Base-by-base conservation (phyloP, 192 early-diverging fungal species). In the Mortierella alpina region DNA sequence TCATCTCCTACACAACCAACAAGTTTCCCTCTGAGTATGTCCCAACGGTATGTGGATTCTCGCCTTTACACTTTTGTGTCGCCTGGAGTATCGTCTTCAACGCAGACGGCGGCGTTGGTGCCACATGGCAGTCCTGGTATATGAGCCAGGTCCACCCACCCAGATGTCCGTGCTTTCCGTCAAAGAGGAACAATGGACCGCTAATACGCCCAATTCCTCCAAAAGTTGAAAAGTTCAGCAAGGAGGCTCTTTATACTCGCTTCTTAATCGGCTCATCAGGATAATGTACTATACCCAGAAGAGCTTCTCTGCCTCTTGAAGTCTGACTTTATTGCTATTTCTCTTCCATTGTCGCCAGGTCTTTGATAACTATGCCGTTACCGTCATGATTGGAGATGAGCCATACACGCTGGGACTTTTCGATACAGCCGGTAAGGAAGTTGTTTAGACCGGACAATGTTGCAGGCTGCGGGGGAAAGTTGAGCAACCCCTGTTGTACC, bases 351-450 rank as follows among this genome's bases (percentile, higher is more conserved):
- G 31, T 18, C 7, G 6, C 18, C 78, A 92, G 88, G 92, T 94
- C 11, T 98, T 98, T 89, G 96, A 98, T 85, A 98, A 99, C 83
- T 99, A 99, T 88, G 95, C 96, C 59, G 96, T 97, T 23, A 97
- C 96, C 42, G 96, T 99, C 59, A 99, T 98, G 96, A 97, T 98
- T 87, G 96, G 95, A 55, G 95, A 95, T 74, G 96, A 99, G 79
- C 96, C 96, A 18, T 97, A 96, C 86, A 96, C 95, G 13, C 85
- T 98, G 55, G 96, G 95, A 64, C 86, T 98, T 23, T 97, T 98
- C 83, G 96, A 98, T 92, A 98, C 96, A 61, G 95, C 95, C 64
- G 90, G 91, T 85, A 84, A 70, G 86, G 66, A 41, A 52, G 44
- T 17, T 23, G 17, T 31, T 31, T 31, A 31, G 31, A 31, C 31